Evolutionary conservation across 2,329 filamentous ascomycete genomes (phyloP), one percentile per base, ranked within the genome.

Genomic region (Cladosporium sphaerospermum): DNA sequence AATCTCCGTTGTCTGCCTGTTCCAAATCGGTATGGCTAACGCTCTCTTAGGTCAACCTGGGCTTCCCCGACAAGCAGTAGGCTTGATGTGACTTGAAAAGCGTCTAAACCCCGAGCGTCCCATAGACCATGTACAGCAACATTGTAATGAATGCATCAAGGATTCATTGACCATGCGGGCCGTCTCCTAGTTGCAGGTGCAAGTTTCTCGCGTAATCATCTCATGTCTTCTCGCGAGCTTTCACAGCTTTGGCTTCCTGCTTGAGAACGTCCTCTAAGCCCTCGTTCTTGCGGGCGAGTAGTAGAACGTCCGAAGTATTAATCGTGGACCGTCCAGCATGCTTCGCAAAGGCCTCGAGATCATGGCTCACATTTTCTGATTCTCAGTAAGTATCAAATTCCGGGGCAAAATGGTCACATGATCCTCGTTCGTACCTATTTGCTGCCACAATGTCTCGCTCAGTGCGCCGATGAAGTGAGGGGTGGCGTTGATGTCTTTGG

Each of bases 231-330:
- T 42, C 34, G 11, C 44, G 43, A 41, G 53, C 48, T 48, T 61
- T 62, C 13, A 71, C 62, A 5, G 61, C 72, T 52, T 90, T 84
- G 28, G 90, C 74, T 62, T 83, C 83, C 47, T 81, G 77, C 67
- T 80, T 80, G 65, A 99, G 78, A 33, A 97, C 83, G 13, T 78
- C 78, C 61, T 91, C 83, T 16, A 99, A 72, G 14, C 90, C 89
- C 53, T 91, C 87, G 62, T 97, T 99, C 55, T 92, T 83, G 56
- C 93, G 78, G 23, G 89, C 85, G 31, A 99, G 80, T 7, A 99
- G 79, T 63, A 97, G 74, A 10, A 97, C 91, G 67, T 99, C 93
- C 48, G 91, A 86, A 0, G 86, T 86, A 36, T 84, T 89, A 59
- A 99, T 80, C 0, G 85, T 91, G 2, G 81, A 82, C 23, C 92